Conservation (phyloP, 1,139 yeast genomes). For the Kurtzmaniella quercitrusa region DNA sequence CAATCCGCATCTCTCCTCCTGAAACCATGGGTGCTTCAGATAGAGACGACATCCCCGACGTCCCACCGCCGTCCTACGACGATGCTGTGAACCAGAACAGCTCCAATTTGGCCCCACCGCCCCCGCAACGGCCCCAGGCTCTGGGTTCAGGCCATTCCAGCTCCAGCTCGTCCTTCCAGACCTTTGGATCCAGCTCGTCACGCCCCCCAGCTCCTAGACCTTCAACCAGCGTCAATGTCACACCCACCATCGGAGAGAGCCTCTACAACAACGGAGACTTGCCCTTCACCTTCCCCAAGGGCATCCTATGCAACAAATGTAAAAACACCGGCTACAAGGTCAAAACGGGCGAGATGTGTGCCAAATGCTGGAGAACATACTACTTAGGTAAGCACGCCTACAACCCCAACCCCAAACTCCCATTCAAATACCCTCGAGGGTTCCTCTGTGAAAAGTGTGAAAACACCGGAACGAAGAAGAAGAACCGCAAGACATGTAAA, state of each 20-base stretch:
- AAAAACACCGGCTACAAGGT: constrained; percentile 37
- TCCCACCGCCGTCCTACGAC: constrained; percentile 17
- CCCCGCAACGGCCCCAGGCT: constrained; percentile 4
- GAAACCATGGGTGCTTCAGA: background rate
- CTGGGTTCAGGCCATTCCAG: constrained; percentile 1
- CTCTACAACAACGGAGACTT: constrained; percentile 17
- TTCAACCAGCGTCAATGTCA: background rate
- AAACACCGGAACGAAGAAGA: constrained; percentile 67
- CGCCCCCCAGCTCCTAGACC: background rate
- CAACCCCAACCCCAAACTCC: constrained; percentile 37
- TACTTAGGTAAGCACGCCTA: constrained; percentile 28
- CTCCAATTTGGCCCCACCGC: constrained; percentile 1
- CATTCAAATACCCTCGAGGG: constrained; percentile 53
- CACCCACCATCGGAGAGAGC: constrained; percentile 10
- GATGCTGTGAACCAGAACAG: constrained; percentile 13
- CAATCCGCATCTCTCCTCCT: background rate
- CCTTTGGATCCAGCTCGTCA: background rate
- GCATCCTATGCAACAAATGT: constrained; percentile 35
- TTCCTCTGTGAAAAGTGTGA: constrained; percentile 66
- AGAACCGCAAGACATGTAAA: constrained; percentile 64
- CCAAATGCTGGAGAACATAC: constrained; percentile 32
- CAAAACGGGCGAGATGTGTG: constrained; percentile 27
- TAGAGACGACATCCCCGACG: constrained; percentile 7
- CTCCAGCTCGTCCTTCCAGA: background rate
- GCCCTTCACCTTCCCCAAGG: constrained; percentile 52